Evolutionary conservation across 352 stramenopile species (phyloP), one percentile per base, ranked within the genome.

Genomic region (Phytophthora uliginosa): DNA sequence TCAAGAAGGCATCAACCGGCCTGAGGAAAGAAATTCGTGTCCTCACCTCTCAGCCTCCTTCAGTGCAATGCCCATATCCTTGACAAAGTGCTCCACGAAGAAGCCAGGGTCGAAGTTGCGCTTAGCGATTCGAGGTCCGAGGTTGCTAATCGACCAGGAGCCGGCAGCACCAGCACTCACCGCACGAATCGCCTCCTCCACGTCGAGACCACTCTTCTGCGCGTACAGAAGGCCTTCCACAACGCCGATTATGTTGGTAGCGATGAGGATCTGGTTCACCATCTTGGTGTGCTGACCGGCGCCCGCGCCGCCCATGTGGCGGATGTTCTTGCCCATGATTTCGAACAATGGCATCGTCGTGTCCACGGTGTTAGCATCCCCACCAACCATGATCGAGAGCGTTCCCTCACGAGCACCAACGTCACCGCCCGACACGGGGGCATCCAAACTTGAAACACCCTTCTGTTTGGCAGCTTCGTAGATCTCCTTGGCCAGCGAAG

Each of bases 361-460:
- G 45, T 95, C 86, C 42, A 97, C 82, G 0, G 84, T 83, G 20
- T 85, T 85, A 18, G 89, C 74, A 45, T 98, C 92, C 17, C 92
- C 92, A 18, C 93, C 93, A 6, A 97, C 84, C 93, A 98, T 98
- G 67, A 98, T 97, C 20, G 90, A 96, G 42, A 98, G 72, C n/a
- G 86, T 92, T 10, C 71, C 93, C 47, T 97, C 84, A 9, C 83
- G 82, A 42, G 93, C 93, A n/a, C 93, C 93, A 20, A 98, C 76
- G 57, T 97, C 91, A 7, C 93, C 93, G 47, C 93, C 93, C 6
- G 86, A 96, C 33, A 98, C 93, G 2, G 90, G 90, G 13, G 90
- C 87, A 51, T 96, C 89, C 15, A 96, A 68, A 26, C 81, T 89
- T 8, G 83, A 85, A 2, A 95, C 82, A 9, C 88, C 88, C 60